Evolutionary conservation across 768 basidiomycete genomes (phyloP), one percentile per base, ranked within the genome.

Genomic region (Trametes punicea): DNA sequence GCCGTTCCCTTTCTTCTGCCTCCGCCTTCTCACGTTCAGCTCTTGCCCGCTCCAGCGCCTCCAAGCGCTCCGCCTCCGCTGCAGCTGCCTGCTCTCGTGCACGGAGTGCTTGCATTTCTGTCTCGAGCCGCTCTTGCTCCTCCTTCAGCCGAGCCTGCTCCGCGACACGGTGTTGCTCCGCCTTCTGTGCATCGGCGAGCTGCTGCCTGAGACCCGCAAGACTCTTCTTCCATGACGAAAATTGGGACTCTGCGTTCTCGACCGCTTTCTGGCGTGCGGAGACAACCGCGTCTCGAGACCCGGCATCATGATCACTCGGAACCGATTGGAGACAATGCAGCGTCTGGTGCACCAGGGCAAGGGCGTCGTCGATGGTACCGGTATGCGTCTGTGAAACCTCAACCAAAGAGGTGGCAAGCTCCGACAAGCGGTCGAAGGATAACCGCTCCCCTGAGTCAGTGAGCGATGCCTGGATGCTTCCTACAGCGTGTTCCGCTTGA

Each of bases 301-400:
- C 64, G 16, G 71, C 51, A 48, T 84, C 81, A 27, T 72, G 68
- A 1, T 71, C 66, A 40, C 73, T 70, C 30, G 81, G 75, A 8
- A 69, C 57, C 29, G 73, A 62, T n/a, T 85, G 81, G 75, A 92
- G 82, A 21, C 69, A 71, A 18, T 75, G 75, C 18, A 90, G 71
- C 2, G 81, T 68, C 40, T 82, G 79, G 18, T 78, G 83, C 40
- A 84, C 75, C 6, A 76, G 72, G 16, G 81, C 78, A 39, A 88
- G 70, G 0, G 80, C 80, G 21, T 75, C 74, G 11, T 74, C 68
- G 58, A 82, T 72, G 27, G 67, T 64, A 52, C 69, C 59, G 62
- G 74, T 71, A 64, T 75, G 69, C 3, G 65, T 54, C 41, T 71
- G 59, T 45, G 70, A 64, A 44, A 73, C 60, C 20, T 63, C 57